phyloP scores from a whole-genome alignment of 2,329 filamentous ascomycete species.

The Lasiodiplodia theobromae region DNA sequence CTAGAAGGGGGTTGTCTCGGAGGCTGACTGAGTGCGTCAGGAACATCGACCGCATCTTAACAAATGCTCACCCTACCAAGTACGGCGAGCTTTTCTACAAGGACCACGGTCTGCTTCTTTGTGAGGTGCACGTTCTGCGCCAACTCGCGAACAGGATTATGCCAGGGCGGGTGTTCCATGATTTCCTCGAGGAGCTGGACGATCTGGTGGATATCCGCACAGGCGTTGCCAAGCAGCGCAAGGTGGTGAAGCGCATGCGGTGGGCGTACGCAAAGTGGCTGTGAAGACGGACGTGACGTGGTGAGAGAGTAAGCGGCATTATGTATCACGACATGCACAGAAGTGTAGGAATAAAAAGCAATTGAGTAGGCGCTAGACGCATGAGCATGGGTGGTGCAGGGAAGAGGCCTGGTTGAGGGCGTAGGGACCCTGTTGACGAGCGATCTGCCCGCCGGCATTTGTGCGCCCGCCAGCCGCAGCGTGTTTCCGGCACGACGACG shows the following conservation, averaged over 20 bases:
- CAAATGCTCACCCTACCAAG: slow-evolving; percentile 63
- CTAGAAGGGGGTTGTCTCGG: slow-evolving; percentile 13
- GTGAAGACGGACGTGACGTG: slow-evolving; percentile 12
- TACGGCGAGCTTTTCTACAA: slow-evolving; percentile 85
- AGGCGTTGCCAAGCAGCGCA: slow-evolving; percentile 78
- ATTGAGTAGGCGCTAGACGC: slow-evolving; percentile 1
- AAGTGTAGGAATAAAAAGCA: slow-evolving; percentile 8
- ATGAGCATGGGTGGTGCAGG: slow-evolving; percentile 6
- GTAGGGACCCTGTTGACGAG: slow-evolving; percentile 12
- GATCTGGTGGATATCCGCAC: slow-evolving; percentile 82
- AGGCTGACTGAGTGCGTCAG: slow-evolving; percentile 40
- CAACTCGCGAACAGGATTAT: slow-evolving; percentile 72
- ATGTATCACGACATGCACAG: not conserved
- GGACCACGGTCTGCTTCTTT: slow-evolving; percentile 88
- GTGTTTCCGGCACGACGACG: not conserved
- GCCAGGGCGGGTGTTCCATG: slow-evolving; percentile 76
- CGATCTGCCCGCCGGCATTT: slow-evolving; percentile 4
- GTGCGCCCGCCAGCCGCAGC: slow-evolving; percentile 6
- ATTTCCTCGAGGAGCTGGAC: slow-evolving; percentile 87
- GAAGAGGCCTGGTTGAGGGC: slow-evolving; percentile 14
- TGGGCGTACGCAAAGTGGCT: slow-evolving; percentile 89
- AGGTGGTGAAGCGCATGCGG: slow-evolving; percentile 80
- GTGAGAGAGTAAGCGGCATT: not conserved
- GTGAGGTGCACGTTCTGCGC: slow-evolving; percentile 85
- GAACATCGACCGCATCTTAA: slow-evolving; percentile 78